Percentiles rank a stretch among this genome's conserved stretches.
phyloP scores from a whole-genome alignment of 2,329 filamentous ascomycete genomes.

The Fusarium coffeatum region DNA sequence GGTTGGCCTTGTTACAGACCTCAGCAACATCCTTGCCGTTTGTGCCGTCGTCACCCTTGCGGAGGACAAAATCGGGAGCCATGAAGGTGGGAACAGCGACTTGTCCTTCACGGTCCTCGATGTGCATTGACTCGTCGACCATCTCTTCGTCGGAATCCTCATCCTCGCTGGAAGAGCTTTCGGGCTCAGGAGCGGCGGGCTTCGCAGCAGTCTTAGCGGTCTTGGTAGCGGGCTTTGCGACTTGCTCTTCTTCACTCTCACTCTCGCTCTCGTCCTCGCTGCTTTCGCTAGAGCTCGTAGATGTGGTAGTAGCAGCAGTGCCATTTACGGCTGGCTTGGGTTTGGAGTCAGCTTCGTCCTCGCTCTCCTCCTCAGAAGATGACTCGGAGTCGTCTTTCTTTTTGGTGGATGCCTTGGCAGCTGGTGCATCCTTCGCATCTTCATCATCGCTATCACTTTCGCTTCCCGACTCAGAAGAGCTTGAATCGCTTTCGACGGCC shows the following conservation, averaged over 20 bases:
- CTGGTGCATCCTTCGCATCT: slow-evolving; percentile 29
- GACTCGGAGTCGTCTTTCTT: slow-evolving; percentile 39
- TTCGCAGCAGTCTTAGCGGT: slow-evolving; percentile 25
- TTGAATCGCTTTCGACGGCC: slow-evolving; percentile 39
- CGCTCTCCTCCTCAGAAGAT: slow-evolving; percentile 47
- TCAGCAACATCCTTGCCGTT: slow-evolving; percentile 61
- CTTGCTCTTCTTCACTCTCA: slow-evolving; percentile 28
- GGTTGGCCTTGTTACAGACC: slow-evolving; percentile 68
- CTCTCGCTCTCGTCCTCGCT: slow-evolving; percentile 43
- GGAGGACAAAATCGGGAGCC: slow-evolving; percentile 65
- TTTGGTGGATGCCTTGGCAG: slow-evolving; percentile 27
- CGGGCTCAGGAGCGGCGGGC: slow-evolving; percentile 25
- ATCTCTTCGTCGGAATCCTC: slow-evolving; percentile 49
- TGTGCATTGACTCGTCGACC: slow-evolving; percentile 56
- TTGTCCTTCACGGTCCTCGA: slow-evolving; percentile 51
- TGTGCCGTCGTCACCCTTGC: slow-evolving; percentile 57
- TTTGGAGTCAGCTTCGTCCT: slow-evolving; percentile 39
- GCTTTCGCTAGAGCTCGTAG: slow-evolving; percentile 43
- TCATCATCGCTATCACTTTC: slow-evolving; percentile 49
- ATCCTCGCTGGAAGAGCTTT: slow-evolving; percentile 43
- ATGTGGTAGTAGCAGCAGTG: slow-evolving; percentile 20
- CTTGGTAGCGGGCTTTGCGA: slow-evolving; percentile 28
- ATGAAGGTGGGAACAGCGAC: slow-evolving; percentile 60
- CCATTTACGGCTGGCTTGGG: slow-evolving; percentile 38
- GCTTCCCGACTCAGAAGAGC: slow-evolving; percentile 45